phyloP scores from a whole-genome alignment of 805 yeast genomes.

The Myxozyma sirexii region DNA sequence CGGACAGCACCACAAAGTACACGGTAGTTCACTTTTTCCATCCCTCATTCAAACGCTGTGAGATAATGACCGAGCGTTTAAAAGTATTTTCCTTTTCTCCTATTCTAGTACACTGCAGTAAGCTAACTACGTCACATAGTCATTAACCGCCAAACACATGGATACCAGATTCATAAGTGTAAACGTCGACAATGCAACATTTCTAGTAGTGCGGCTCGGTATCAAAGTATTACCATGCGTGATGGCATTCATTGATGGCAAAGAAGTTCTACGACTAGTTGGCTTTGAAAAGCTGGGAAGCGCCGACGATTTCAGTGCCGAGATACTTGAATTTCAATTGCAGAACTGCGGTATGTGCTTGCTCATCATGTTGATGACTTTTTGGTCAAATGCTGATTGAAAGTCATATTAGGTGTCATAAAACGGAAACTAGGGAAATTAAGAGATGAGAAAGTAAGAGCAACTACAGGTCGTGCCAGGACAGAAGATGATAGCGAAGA shows the following conservation, averaged over 20 bases:
- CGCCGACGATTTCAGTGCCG: constrained; percentile 52
- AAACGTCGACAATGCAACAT: constrained; percentile 69
- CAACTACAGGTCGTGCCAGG: neutral
- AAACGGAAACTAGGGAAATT: constrained; percentile 22
- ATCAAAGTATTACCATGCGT: constrained; percentile 75
- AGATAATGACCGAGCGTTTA: constrained; percentile 55
- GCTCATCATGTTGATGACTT: neutral
- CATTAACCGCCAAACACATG: constrained; percentile 61
- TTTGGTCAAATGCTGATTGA: neutral
- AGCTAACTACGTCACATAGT: no score
- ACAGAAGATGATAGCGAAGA: constrained; percentile 13
- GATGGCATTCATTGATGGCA: constrained; percentile 60
- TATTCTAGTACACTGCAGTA: neutral
- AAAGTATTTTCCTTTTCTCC: constrained; percentile 15
- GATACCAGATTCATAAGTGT: constrained; percentile 55
- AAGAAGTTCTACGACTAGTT: constrained; percentile 60
- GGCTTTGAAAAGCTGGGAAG: constrained; percentile 68
- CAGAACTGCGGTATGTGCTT: constrained; percentile 29
- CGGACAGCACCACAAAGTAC: constrained; percentile 38
- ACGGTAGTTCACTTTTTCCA: constrained; percentile 67
- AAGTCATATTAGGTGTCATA: constrained; percentile 17
- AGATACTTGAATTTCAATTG: constrained; percentile 51
- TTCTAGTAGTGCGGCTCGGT: constrained; percentile 63
- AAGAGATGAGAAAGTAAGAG: neutral
- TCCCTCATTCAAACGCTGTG: constrained; percentile 62